Conservation (phyloP, 169 alveolate species). For the Perkinsus olseni region DNA sequence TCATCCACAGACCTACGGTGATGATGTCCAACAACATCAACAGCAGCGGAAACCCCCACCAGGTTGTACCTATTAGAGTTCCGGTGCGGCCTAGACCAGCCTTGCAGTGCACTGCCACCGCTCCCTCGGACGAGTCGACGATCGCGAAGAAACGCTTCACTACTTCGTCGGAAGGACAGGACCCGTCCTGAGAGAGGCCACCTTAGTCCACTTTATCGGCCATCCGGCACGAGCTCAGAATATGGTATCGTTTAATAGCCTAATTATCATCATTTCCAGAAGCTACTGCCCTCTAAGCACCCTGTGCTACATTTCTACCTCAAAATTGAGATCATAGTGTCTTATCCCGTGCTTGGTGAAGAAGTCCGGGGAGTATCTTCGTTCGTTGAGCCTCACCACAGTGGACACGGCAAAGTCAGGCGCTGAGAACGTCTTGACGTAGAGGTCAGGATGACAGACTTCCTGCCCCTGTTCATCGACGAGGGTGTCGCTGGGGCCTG, state of each 20-base stretch:
- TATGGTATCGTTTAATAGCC: too few species aligned
- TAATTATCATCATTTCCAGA: too few species aligned
- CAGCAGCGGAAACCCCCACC: background rate
- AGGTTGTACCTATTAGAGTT: slow-evolving; percentile 55
- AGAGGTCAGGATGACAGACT: slow-evolving; percentile 69
- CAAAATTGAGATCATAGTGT: slow-evolving; percentile 43
- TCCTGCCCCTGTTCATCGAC: slow-evolving; percentile 48
- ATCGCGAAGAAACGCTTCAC: background rate
- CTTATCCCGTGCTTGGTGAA: slow-evolving; percentile 50
- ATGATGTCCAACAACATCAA: background rate
- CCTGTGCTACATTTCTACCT: too few species aligned
- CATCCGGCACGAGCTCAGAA: background rate
- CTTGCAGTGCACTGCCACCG: slow-evolving; percentile 80
- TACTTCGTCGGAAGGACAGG: slow-evolving; percentile 47
- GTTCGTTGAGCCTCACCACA: slow-evolving; percentile 73
- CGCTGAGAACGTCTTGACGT: slow-evolving; percentile 56
- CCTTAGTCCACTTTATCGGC: background rate
- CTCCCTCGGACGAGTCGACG: slow-evolving; percentile 53
- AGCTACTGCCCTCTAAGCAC: too few species aligned
- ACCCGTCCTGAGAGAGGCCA: slow-evolving; percentile 60
- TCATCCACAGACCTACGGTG: slow-evolving; percentile 41
- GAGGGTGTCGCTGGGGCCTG: slow-evolving; percentile 59
- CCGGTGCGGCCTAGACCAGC: slow-evolving; percentile 89
- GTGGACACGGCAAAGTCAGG: slow-evolving; percentile 58
- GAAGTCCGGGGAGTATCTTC: slow-evolving; percentile 55